Evolutionary conservation across 2,329 filamentous ascomycete genomes (phyloP), one percentile per base, ranked within the genome.

Genomic region (Pseudogymnoascus destructans): DNA sequence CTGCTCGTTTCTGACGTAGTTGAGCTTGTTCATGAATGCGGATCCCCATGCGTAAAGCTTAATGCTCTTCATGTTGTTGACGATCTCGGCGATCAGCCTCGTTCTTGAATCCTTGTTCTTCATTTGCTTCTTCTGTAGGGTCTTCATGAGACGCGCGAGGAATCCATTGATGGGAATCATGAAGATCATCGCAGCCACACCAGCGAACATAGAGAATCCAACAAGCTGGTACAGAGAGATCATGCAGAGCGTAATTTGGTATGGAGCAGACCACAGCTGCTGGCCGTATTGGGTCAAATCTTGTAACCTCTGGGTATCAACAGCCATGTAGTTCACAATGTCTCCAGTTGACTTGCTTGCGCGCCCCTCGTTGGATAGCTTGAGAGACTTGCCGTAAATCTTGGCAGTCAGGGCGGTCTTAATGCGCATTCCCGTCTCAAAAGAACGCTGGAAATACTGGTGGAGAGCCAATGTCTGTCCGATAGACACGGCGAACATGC

Each of bases 1-100:
- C 66, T 89, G 82, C 67, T 98, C 93, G 72, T 98, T 98, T 72
- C 93, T 84, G 61, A 98, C 90, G 70, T 88, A 87, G 73, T 93
- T 97, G 60, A 98, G 82, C 73, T 95, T 95, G 72, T 90, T 93
- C 85, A 96, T 95, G 70, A 98, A 98, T 11, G 93, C 92, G 27
- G 85, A 86, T 30, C 91, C 92, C 93, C 93, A 98, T 27, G 93
- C 93, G 70, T 96, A 98, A 17, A 98, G 81, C 75, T 98, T 98
- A 76, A 98, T 93, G 69, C 90, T 95, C 77, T 98, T 98, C 88
- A 98, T 98, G 73, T 97, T 97, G 77, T 95, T 96, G 68, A 98
- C 77, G 64, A 98, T 98, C 72, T 98, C 93, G 5, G 92, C 95
- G 77, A 97, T 96, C 60, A 98, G 75, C 55, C 92, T 83, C 52